Base-by-base conservation (phyloP, 768 basidiomycete genomes). In the Asterophora lycoperdoides region DNA sequence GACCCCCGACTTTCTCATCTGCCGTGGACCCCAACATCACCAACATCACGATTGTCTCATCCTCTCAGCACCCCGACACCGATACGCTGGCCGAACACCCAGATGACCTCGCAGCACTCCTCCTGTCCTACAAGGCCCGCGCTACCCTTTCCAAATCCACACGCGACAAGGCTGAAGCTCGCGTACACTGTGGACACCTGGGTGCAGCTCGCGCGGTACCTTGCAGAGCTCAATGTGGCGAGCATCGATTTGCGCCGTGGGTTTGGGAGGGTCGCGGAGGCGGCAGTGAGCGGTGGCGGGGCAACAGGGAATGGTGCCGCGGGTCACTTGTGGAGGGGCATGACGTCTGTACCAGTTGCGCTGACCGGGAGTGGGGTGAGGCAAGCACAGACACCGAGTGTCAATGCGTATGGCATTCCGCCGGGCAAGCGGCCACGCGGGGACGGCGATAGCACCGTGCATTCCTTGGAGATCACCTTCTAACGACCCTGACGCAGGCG, bases 121-220 rank as follows among this genome's bases (percentile, higher is more conserved):
- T 70, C 56, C 64, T 78, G 53, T 71, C 78, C 0, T 73, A 69
- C 51, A 80, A 84, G 52, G 67, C 72, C 23, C 78, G 80, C 44
- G 68, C 73, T 1, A 65, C 69, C 30, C 67, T 68, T 44, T 78
- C 79, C 3, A 80, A 84, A 60, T 59, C 63, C 23, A 74, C 72
- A 3, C 69, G 78, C 43, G 81, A 83, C 57, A 81, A 84, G 9
- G 73, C 76, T 0, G 75, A 69, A 77, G 10, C 58, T 72, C 49
- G 67, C 67, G 44, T 63, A 69, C 47, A 48, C 80, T 29, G 61
- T 69, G 18, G 76, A 81, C 15, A 66, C 67, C 19, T 84, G 81
- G 80, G 41, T 57, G 1, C 72, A 77, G 48, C 68, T 83, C 53
- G 74, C 75, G 19, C 68, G 69, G 30, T 76, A 76, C 56, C 68